Conservation (phyloP, 2,329 filamentous ascomycete genomes). For the Colletotrichum camelliae region DNA sequence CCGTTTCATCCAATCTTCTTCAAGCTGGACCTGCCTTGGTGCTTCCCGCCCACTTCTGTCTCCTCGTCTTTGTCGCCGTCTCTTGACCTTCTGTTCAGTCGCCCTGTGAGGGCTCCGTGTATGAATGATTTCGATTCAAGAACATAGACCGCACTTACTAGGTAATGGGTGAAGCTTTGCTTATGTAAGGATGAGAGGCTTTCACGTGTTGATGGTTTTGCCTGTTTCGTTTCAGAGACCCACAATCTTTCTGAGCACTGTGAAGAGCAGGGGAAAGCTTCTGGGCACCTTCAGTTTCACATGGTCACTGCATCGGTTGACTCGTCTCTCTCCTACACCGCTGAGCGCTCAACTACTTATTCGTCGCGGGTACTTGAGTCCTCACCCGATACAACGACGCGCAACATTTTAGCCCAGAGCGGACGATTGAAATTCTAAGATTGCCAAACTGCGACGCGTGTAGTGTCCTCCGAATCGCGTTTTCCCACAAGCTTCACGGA, state of each 20-base stretch:
- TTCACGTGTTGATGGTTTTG: neutral
- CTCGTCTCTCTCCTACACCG: neutral
- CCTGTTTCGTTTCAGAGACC: neutral
- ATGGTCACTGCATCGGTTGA: neutral
- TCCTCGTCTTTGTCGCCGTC: neutral
- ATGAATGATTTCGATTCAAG: neutral
- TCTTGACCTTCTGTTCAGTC: neutral
- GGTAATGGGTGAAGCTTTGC: neutral
- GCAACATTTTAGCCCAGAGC: neutral
- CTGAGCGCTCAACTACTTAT: neutral
- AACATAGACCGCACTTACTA: neutral
- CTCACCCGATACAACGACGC: neutral
- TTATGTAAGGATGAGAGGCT: neutral
- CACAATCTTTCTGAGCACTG: neutral
- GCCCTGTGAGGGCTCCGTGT: neutral
- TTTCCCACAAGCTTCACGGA: neutral
- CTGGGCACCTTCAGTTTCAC: neutral
- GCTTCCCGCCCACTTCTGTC: neutral
- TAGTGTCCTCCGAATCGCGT: neutral
- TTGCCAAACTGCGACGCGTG: neutral
- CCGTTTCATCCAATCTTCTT: constrained; percentile 1
- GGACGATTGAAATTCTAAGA: neutral
- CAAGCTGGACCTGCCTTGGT: neutral
- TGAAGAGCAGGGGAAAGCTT: neutral
- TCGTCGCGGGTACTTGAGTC: neutral